phyloP scores from a whole-genome alignment of 78 protist genomes.

The Guillardia theta region DNA sequence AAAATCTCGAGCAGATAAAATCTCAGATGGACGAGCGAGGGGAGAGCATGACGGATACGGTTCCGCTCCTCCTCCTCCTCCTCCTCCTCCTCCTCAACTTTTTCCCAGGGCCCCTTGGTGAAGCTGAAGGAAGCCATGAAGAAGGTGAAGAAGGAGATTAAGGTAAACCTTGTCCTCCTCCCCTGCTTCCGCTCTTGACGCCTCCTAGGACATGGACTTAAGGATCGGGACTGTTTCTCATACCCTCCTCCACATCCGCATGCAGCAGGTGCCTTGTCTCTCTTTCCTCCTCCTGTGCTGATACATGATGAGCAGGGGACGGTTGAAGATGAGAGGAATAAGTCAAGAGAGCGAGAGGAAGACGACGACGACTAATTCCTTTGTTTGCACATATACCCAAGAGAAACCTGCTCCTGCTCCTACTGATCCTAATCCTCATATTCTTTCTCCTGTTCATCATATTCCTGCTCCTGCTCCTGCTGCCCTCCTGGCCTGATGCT shows the following conservation, averaged over 20 bases:
- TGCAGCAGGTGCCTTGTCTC: not conserved
- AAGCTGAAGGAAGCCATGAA: constrained; percentile 26
- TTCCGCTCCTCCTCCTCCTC: too few relatives aligned
- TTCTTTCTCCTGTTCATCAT: not conserved
- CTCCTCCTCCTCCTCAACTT: too few relatives aligned
- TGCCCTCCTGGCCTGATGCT: not conserved
- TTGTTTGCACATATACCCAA: not conserved
- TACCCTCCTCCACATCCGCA: not conserved
- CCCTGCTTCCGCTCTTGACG: not conserved
- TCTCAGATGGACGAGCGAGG: not conserved
- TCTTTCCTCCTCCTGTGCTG: too few relatives aligned
- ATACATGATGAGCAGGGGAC: too few relatives aligned
- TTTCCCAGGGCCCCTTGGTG: constrained; percentile 31
- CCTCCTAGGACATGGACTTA: not conserved
- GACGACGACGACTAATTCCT: not conserved
- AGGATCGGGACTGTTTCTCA: constrained; percentile 2
- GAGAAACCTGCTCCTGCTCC: not conserved
- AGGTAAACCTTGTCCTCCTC: not conserved
- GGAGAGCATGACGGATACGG: constrained; percentile 24
- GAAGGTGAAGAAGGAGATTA: not conserved
- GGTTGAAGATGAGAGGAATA: not conserved
- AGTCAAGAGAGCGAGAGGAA: not conserved
- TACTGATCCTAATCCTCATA: not conserved
- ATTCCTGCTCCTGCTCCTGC: not conserved
- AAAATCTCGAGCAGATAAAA: not conserved